These are phyloP conservation scores for Hippophae gyantsensis DNA, from an alignment of 306 rosid genomes.

Conservation along the genomic window DNA sequence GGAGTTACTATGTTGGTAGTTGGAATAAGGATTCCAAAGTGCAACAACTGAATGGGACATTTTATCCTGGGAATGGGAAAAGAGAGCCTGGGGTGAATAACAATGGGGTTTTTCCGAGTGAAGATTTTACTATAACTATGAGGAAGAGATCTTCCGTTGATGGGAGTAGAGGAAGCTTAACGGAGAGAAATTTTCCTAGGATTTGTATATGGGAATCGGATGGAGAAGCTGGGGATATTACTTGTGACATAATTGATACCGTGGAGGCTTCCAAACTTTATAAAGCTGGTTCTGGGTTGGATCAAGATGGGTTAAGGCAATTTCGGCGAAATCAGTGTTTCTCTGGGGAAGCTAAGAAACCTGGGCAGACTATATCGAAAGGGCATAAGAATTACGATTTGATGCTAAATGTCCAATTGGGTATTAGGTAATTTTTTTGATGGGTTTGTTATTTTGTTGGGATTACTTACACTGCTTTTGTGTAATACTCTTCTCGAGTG, in stretches of 20 bases:
- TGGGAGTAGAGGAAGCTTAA: slow-evolving; percentile 39
- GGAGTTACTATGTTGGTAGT: slow-evolving; percentile 58
- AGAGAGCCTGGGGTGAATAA: slow-evolving; percentile 16
- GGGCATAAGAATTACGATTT: slow-evolving; percentile 91
- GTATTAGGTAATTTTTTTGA: slow-evolving; percentile 48
- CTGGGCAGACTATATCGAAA: slow-evolving; percentile 65
- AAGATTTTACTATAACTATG: slow-evolving; percentile 39
- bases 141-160: slow-evolving; percentile 64
- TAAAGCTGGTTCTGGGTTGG: slow-evolving; percentile 26
- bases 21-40: slow-evolving; percentile 64
- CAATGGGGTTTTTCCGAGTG: slow-evolving; percentile 29
- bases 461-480: background rate
- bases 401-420: slow-evolving; percentile 89
- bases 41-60: slow-evolving; percentile 51
- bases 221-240: slow-evolving; percentile 93
- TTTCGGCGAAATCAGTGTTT: slow-evolving; percentile 44
- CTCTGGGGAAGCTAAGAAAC: slow-evolving; percentile 61
- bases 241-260: slow-evolving; percentile 84
- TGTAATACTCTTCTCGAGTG: background rate
- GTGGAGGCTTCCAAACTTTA: slow-evolving; percentile 77
- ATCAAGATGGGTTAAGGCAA: slow-evolving; percentile 29
- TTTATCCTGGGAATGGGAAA: slow-evolving; percentile 40
- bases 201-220: slow-evolving; percentile 96
- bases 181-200: slow-evolving; percentile 58
- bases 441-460: background rate